phyloP scores from a whole-genome alignment of 495 filamentous ascomycete genomes.

The Penicilliopsis zonata region DNA sequence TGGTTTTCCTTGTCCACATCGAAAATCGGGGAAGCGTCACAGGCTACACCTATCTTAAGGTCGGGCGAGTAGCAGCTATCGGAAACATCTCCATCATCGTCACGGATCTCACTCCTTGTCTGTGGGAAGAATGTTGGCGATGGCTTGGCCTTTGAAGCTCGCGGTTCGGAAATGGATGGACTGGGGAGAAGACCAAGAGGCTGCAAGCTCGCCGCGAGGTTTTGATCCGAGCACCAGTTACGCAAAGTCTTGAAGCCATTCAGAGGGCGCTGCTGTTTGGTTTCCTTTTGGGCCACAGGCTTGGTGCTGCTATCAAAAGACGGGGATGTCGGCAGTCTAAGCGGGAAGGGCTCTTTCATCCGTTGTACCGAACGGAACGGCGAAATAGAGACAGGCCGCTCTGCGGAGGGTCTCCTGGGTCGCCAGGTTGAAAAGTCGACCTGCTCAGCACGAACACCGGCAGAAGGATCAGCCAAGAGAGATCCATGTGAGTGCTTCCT shows the following conservation, averaged over 20 bases:
- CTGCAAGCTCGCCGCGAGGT: constrained; percentile 21
- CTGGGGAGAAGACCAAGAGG: constrained; percentile 31
- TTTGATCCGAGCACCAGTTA: constrained; percentile 33
- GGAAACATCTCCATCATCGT: no score
- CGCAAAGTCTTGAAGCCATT: constrained; percentile 17
- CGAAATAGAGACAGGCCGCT: constrained; percentile 18
- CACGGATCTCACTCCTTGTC: no score
- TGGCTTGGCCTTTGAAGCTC: constrained; percentile 15
- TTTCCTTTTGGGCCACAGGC: constrained; percentile 6
- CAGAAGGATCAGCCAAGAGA: constrained; percentile 16
- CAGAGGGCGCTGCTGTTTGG: constrained; percentile 7
- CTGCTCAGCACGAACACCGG: constrained; percentile 10
- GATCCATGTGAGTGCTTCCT: constrained; percentile 13
- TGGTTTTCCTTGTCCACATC: not conserved
- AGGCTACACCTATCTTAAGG: not conserved
- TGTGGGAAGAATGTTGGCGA: constrained; percentile 23
- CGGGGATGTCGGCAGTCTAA: constrained; percentile 27
- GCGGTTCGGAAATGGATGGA: constrained; percentile 28
- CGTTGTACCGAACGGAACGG: constrained; percentile 34
- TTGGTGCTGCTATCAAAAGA: constrained; percentile 3
- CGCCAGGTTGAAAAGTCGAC: constrained; percentile 19
- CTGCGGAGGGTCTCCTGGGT: constrained; percentile 15
- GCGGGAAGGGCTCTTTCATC: constrained; percentile 35
- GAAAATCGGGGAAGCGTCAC: not conserved
- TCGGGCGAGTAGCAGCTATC: constrained; percentile 2